Conservation (phyloP, 768 basidiomycete genomes). For the Leccinum pellstonianum region DNA sequence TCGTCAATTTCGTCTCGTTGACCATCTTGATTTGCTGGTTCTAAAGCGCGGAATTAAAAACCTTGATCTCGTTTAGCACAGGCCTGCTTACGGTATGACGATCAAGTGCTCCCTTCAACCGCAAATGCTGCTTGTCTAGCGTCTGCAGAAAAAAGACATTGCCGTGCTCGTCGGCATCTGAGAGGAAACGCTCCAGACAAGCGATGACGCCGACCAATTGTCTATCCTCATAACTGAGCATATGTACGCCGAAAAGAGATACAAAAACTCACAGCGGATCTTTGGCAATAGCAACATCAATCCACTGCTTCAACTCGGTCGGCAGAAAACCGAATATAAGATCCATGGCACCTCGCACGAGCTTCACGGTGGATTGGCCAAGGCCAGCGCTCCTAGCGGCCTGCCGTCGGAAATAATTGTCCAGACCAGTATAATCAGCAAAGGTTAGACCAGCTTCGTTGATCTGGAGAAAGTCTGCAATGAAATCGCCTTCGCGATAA, state of each 20-base stretch:
- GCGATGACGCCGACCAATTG: slow-evolving; percentile 83
- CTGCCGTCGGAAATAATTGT: slow-evolving; percentile 91
- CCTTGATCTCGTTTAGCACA: background rate
- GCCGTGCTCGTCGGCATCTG: slow-evolving; percentile 76
- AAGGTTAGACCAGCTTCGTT: slow-evolving; percentile 87
- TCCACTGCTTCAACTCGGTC: slow-evolving; percentile 78
- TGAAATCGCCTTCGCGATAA: slow-evolving; percentile 84
- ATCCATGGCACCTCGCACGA: slow-evolving; percentile 88
- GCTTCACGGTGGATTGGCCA: slow-evolving; percentile 67
- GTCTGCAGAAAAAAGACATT: slow-evolving; percentile 71
- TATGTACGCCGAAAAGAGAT: background rate
- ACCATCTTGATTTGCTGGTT: slow-evolving; percentile 84
- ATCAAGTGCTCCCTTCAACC: slow-evolving; percentile 75
- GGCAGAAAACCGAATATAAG: slow-evolving; percentile 93
- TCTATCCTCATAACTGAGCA: slow-evolving; percentile 40
- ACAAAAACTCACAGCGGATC: slow-evolving; percentile 61
- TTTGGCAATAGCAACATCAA: slow-evolving; percentile 71
- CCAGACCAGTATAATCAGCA: slow-evolving; percentile 92
- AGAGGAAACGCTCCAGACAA: slow-evolving; percentile 71
- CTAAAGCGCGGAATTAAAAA: slow-evolving; percentile 38
- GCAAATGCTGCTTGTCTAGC: slow-evolving; percentile 79
- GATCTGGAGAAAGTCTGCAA: slow-evolving; percentile 89
- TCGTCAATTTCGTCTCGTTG: slow-evolving; percentile 86
- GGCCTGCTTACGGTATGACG: slow-evolving; percentile 59
- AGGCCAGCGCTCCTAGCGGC: slow-evolving; percentile 73